phyloP scores from a whole-genome alignment of 2,329 filamentous ascomycete genomes.

The Eurotiales sp. region DNA sequence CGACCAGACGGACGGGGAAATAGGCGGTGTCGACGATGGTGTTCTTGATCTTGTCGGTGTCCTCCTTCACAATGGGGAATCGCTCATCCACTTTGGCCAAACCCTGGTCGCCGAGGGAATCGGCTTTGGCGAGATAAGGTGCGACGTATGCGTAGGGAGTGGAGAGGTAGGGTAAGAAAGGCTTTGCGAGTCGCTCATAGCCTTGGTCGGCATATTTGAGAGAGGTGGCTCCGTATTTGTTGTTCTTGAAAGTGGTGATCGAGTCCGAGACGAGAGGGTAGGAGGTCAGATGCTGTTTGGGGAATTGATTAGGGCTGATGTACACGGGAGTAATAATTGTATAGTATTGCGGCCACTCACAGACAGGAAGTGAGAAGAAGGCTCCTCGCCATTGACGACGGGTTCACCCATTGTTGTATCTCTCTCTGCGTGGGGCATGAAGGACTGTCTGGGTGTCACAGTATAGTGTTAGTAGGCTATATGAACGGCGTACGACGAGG shows the following conservation, averaged over 20 bases:
- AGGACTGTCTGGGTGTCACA: constrained; percentile 3
- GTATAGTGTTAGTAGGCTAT: constrained; percentile 1
- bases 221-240: constrained; percentile 79
- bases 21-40: constrained; percentile 60
- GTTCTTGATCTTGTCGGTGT: constrained; percentile 65
- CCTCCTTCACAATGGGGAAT: constrained; percentile 72
- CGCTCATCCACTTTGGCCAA: constrained; percentile 65
- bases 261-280: constrained; percentile 81
- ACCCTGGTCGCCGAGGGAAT: constrained; percentile 70
- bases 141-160: constrained; percentile 77
- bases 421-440: constrained; percentile 50
- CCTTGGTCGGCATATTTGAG: constrained; percentile 70
- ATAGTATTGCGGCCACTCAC: no score
- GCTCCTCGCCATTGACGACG: constrained; percentile 49
- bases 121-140: constrained; percentile 80
- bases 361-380: constrained; percentile 46
- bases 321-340: no score
- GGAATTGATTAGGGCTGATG: neutral
- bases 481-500: no score
- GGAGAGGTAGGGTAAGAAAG: constrained; percentile 72
- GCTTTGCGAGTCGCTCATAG: constrained; percentile 72
- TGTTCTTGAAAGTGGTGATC: constrained; percentile 72
- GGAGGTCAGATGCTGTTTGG: constrained; percentile 68
- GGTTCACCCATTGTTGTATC: constrained; percentile 46
- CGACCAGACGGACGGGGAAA: constrained; percentile 61